A percentile compares a stretch with the other conserved stretches of the same genome.
Evolutionary conservation across 495 filamentous ascomycete genomes (phyloP).

Genomic region (Neurospora hispaniola): DNA sequence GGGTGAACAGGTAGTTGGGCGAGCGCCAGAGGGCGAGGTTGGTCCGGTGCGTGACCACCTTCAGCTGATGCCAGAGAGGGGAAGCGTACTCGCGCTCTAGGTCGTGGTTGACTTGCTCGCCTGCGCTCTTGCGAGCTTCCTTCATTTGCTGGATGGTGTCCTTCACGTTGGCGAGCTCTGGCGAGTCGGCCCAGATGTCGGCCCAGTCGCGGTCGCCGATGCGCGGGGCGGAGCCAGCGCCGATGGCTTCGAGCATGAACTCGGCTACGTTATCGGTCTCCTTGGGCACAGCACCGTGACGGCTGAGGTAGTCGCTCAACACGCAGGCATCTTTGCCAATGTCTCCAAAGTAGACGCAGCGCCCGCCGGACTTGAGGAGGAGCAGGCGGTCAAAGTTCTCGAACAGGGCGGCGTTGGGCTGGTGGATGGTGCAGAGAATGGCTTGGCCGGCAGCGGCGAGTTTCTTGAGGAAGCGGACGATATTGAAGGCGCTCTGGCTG

Average conservation of each 20-base stretch:
- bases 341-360: conserved; percentile 64
- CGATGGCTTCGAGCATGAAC: conserved; percentile 81
- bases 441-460: conserved; percentile 75
- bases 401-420: conserved; percentile 78
- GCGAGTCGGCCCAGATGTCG: conserved; percentile 63
- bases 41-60: conserved; percentile 51
- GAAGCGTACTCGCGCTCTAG: conserved; percentile 64
- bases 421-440: conserved; percentile 87
- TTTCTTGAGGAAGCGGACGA: conserved; percentile 79
- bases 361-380: conserved; percentile 56
- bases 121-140: conserved; percentile 38
- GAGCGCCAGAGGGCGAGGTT: conserved; percentile 63
- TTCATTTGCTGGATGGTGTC: conserved; percentile 59
- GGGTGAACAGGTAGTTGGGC: conserved; percentile 67
- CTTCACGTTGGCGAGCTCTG: conserved; percentile 59
- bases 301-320: conserved; percentile 36
- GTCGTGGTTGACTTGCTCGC: conserved; percentile 26
- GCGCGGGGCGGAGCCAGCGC: conserved; percentile 62
- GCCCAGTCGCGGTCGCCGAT: conserved; percentile 70
- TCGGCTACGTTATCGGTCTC: conserved; percentile 68
- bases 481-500: conserved; percentile 76
- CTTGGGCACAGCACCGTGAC: conserved; percentile 43
- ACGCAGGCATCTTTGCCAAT: conserved; percentile 39
- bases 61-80: conserved; percentile 60
- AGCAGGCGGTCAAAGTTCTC: conserved; percentile 67